Conservation (phyloP, 169 alveolate species). For the Cyclospora cayetanensis region DNA sequence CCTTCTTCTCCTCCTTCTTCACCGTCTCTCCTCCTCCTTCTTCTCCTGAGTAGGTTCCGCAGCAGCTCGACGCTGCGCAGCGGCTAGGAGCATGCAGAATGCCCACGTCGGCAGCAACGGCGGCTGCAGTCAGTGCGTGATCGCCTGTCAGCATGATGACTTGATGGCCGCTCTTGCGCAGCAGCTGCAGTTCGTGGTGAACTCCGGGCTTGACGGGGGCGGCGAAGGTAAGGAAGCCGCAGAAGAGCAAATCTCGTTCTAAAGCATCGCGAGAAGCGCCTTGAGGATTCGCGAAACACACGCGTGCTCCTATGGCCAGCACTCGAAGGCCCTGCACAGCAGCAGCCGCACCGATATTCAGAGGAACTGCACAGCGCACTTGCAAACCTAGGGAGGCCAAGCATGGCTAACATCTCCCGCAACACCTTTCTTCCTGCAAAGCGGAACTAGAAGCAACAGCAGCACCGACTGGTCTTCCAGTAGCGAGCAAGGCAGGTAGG, state of each 20-base stretch:
- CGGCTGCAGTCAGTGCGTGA: constrained; percentile 97
- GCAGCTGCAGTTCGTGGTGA: constrained; percentile 85
- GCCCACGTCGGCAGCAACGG: constrained; percentile 92
- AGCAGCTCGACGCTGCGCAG: constrained; percentile 21
- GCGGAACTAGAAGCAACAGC: too few species aligned
- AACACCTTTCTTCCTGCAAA: constrained; percentile 83
- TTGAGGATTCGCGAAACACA: constrained; percentile 90
- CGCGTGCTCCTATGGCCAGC: constrained; percentile 17
- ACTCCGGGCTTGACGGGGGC: constrained; percentile 95
- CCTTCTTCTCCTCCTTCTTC: neutral
- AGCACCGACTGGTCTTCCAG: neutral
- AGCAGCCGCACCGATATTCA: neutral
- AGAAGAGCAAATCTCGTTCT: constrained; percentile 86
- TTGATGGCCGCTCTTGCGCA: constrained; percentile 87
- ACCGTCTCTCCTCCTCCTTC: neutral
- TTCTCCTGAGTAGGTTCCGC: neutral
- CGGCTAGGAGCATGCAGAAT: constrained; percentile 41
- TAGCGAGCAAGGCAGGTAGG: neutral
- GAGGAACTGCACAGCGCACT: too few species aligned
- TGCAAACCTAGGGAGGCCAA: neutral
- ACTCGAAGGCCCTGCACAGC: constrained; percentile 12
- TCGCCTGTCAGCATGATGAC: constrained; percentile 98
- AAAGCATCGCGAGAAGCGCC: constrained; percentile 12
- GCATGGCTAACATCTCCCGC: too few species aligned
- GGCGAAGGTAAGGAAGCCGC: constrained; percentile 95